Base-by-base conservation (phyloP, 257 asterid species). In the Misopates orontium region DNA sequence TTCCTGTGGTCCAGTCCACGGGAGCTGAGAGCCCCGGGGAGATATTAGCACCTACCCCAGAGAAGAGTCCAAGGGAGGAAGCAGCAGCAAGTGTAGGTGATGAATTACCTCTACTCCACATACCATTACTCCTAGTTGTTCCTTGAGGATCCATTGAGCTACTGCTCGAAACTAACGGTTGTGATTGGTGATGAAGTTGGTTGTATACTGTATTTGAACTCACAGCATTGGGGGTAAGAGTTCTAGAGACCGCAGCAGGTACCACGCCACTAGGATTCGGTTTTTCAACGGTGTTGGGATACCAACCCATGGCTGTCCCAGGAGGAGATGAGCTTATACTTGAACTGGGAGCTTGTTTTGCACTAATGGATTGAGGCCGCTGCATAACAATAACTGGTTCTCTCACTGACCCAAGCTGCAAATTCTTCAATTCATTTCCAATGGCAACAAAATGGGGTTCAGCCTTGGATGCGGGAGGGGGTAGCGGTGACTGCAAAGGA, bases 351-450 rank as follows among this genome's bases (percentile, higher is more conserved):
- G 59, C 40, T 48, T 72, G 87, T 67, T 78, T 78, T 8, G 62
- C 62, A 49, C 68, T 83, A n/a, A 71, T 57, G 31, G 83, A 71
- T 60, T 69, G 82, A 20, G 91, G 83, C 32, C 84, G 82, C 71
- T 84, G 89, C 96, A 78, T 80, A 55, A 80, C 72, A 9, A 72
- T 72, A 21, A 84, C 78, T 0, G 95, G 87, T 70, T 84, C 91
- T 80, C 79, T 85, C 31, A 85, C 83, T 45, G 91, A 80, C 57
- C 91, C 95, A 36, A 83, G 61, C 66, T 80, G 96, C 66, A 83
- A 58, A 60, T 73, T 79, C 86, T 83, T 88, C 71, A 82, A 57
- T 58, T 85, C 96, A 69, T 78, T 78, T 42, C 78, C 86, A 40
- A 71, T 56, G 22, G 80, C 51, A 31, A 74, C 56, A 71, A 62